Conservation (phyloP, 176 grass and related monocot species). For the Elaeis guineensis region DNA sequence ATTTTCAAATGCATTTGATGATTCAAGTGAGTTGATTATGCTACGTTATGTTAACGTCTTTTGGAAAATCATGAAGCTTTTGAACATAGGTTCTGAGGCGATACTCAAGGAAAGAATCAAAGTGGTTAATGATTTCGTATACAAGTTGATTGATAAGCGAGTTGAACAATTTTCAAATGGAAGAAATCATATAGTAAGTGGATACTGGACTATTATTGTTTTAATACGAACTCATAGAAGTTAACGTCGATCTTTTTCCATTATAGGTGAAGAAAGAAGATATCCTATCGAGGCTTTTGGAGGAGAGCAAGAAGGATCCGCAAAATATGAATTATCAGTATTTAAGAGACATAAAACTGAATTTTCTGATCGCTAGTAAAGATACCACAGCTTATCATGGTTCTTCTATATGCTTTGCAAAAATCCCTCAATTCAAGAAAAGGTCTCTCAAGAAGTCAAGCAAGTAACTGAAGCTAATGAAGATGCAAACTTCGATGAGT, state of each 20-base stretch:
- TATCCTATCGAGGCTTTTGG: constrained; percentile 40
- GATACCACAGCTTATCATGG: constrained; percentile 54
- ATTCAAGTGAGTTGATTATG: constrained; percentile 43
- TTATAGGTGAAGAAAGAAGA: constrained; percentile 17
- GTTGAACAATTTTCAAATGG: constrained; percentile 14
- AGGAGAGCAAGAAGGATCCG: constrained; percentile 5
- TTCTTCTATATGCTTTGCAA: constrained; percentile 66
- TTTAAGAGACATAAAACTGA: constrained; percentile 50
- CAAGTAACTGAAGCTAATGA: constrained; percentile 8
- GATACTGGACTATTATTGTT: no score
- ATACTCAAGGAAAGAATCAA: constrained; percentile 25
- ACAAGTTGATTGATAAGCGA: constrained; percentile 26
- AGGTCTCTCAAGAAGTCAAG: constrained; percentile 26
- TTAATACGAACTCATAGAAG: not conserved
- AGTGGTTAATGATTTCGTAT: constrained; percentile 45
- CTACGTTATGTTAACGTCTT: constrained; percentile 42
- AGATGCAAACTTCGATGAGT: constrained; percentile 22
- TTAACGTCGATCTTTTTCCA: not conserved
- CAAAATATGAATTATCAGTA: constrained; percentile 36
- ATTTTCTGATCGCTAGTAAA: constrained; percentile 56
- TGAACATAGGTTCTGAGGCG: constrained; percentile 37
- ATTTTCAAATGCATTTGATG: constrained; percentile 65
- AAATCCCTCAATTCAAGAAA: constrained; percentile 42
- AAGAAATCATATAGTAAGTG: constrained; percentile 13
- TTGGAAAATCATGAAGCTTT: constrained; percentile 37